These are phyloP conservation scores for Tricholoma saponaceum DNA, from an alignment of 768 basidiomycete species.

Conservation along the genomic window DNA sequence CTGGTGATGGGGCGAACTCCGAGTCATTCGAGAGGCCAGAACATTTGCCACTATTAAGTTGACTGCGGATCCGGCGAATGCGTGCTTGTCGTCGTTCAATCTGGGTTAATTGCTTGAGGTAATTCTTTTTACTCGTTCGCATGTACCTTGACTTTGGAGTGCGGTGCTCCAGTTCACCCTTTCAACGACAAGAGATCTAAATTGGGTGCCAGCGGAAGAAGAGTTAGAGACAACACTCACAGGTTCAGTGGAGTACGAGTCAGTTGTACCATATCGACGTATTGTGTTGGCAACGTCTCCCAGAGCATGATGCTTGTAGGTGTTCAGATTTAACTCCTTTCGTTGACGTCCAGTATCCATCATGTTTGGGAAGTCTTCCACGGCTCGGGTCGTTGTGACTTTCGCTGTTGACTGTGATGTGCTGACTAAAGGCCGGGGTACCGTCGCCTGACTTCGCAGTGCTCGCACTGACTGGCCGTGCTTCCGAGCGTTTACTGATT, in stretches of 20 bases:
- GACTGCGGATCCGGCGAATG: background rate
- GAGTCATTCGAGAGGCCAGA: background rate
- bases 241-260: background rate
- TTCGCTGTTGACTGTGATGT: no score
- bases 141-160: background rate
- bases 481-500: no score
- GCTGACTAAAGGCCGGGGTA: no score
- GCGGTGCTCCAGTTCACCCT: conserved; percentile 1
- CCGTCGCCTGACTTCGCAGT: no score
- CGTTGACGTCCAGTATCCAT: no score
- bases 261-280: background rate
- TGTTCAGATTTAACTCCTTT: background rate
- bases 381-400: no score
- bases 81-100: background rate
- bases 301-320: background rate
- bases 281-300: background rate
- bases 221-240: background rate
- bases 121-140: background rate
- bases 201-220: no score
- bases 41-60: background rate
- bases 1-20: background rate
- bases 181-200: background rate
- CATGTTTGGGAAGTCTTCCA: no score
- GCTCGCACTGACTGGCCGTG: no score
- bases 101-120: background rate